Conservation (phyloP, 148 eudicot species). For the Polygonum maritimum region DNA sequence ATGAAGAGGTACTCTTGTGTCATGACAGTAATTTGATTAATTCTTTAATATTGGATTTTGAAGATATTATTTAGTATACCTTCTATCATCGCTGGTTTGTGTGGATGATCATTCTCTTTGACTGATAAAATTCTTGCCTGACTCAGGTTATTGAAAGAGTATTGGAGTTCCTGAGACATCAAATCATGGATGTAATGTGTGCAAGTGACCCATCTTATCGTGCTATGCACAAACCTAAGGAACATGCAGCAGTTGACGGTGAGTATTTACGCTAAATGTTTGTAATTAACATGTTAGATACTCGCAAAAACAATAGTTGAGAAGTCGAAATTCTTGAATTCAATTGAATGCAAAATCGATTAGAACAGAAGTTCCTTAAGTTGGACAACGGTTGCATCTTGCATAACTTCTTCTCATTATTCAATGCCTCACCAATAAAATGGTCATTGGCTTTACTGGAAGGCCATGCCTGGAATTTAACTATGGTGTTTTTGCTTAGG, state of each 20-base stretch:
- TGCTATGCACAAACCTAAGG: constrained; percentile 75
- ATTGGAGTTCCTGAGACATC: constrained; percentile 81
- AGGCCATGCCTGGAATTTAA: neutral
- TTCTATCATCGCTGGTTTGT: neutral
- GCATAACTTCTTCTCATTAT: neutral
- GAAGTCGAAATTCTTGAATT: neutral
- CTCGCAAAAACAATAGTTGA: neutral
- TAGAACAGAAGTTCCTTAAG: neutral
- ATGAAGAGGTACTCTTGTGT: constrained; percentile 63
- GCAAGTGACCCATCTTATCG: constrained; percentile 90
- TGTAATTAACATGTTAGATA: neutral
- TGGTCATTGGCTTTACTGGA: neutral
- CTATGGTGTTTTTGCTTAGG: neutral
- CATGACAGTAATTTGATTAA: neutral
- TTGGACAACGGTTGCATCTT: neutral
- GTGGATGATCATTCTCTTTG: neutral
- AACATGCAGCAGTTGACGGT: constrained; percentile 67
- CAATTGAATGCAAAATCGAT: neutral
- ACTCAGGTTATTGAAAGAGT: constrained; percentile 82
- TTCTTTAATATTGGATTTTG: neutral
- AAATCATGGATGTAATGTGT: constrained; percentile 69
- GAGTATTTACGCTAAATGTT: constrained; percentile 11
- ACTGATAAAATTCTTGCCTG: constrained; percentile 16
- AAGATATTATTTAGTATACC: neutral
- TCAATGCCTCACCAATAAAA: neutral